Conservation (phyloP, 164 flowering plant species). For the Macadamia integrifolia region DNA sequence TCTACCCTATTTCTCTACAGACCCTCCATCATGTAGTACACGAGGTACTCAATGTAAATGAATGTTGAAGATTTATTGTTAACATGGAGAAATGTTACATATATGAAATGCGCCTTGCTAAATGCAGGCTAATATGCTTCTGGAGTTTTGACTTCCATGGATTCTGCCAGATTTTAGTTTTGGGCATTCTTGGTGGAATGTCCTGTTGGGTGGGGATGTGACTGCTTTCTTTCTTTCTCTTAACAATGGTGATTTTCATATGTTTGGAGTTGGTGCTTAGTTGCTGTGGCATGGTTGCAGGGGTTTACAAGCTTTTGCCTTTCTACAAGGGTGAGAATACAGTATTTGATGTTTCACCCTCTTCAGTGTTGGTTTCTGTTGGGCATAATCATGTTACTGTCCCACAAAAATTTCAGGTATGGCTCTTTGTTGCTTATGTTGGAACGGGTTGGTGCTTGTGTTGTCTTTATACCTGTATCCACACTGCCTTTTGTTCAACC, state of each 20-base stretch:
- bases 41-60: background rate
- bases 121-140: too few relatives aligned
- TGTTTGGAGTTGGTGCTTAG: conserved; percentile 7
- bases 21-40: too few relatives aligned
- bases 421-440: background rate
- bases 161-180: background rate
- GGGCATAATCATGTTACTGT: conserved; percentile 67
- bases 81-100: too few relatives aligned
- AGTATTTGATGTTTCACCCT: conserved; percentile 93
- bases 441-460: background rate
- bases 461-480: background rate
- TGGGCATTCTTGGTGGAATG: background rate
- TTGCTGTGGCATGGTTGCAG: conserved; percentile 36
- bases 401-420: conserved; percentile 82
- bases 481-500: background rate
- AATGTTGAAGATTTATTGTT: too few relatives aligned
- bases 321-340: conserved; percentile 97
- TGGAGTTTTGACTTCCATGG: background rate
- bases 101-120: too few relatives aligned
- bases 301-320: conserved; percentile 78
- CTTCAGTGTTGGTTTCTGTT: conserved; percentile 52
- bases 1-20: too few relatives aligned
- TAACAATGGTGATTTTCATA: background rate
- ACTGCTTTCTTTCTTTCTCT: background rate
- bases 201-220: background rate